These are phyloP conservation scores for Corchorus capsularis DNA, from an alignment of 345 rosid genomes.

Conservation along the genomic window DNA sequence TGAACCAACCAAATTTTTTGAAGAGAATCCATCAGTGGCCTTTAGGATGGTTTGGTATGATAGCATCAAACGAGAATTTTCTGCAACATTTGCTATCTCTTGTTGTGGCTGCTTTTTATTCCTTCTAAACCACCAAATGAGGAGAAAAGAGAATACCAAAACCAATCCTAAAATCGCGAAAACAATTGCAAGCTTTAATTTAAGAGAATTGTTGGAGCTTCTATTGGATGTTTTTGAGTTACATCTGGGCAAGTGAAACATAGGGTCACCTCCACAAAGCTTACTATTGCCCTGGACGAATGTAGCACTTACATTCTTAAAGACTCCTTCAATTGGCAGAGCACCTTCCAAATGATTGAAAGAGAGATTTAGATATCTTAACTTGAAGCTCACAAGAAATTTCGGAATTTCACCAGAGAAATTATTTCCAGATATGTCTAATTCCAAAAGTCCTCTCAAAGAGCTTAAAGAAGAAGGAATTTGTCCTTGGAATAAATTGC, in stretches of 20 bases:
- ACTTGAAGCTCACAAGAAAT: conserved; percentile 1
- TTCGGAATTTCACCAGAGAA: conserved; percentile 26
- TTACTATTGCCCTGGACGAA: conserved; percentile 33
- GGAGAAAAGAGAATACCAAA: neutral
- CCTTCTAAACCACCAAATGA: neutral
- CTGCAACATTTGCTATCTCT: neutral
- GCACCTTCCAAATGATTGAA: conserved; percentile 26
- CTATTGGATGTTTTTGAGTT: neutral
- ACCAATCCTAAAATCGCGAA: neutral
- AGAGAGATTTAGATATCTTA: conserved; percentile 29
- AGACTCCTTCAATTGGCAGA: conserved; percentile 34
- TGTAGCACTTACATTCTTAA: conserved; percentile 32
- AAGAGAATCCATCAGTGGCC: conserved; percentile 21
- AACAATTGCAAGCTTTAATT: neutral
- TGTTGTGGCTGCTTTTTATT: neutral
- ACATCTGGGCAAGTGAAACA: conserved; percentile 8
- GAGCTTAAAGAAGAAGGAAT: conserved; percentile 12
- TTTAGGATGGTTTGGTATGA: conserved; percentile 17
- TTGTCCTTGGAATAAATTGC: conserved; percentile 8
- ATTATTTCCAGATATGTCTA: neutral
- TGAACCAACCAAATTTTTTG: conserved; percentile 18
- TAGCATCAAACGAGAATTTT: neutral
- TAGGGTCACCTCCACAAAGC: conserved; percentile 40
- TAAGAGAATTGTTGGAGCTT: neutral
- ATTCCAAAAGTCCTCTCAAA: neutral